A percentile compares a stretch with the other conserved stretches of the same genome.
Conservation (phyloP, 352 stramenopile genomes). For the Achlya hypogyna region DNA sequence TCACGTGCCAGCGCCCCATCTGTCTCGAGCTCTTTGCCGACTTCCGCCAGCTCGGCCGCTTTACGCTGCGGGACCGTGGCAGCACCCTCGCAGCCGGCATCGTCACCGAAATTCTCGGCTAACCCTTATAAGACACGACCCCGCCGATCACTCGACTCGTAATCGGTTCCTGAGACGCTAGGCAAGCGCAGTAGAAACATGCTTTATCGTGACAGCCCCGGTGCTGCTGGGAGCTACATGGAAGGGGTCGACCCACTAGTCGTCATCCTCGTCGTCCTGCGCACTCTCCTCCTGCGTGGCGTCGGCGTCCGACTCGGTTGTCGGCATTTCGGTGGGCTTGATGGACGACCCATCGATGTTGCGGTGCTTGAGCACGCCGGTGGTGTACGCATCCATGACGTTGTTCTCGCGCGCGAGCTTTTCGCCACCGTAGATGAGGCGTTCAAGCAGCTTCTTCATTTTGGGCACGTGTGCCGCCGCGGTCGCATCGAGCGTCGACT, state of each 20-base stretch:
- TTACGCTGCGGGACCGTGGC: constrained; percentile 74
- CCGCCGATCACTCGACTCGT: no score
- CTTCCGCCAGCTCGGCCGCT: constrained; percentile 72
- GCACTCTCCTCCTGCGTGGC: neutral
- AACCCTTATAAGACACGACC: no score
- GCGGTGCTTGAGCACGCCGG: constrained; percentile 51
- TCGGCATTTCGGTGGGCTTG: neutral
- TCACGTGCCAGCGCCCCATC: constrained; percentile 62
- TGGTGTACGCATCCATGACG: constrained; percentile 46
- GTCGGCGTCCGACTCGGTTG: neutral
- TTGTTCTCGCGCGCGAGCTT: constrained; percentile 46
- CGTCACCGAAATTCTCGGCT: constrained; percentile 71
- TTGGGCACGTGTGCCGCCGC: constrained; percentile 47
- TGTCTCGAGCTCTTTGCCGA: constrained; percentile 73
- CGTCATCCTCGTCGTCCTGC: neutral
- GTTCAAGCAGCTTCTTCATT: constrained; percentile 52
- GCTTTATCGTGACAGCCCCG: no score
- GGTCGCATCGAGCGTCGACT: constrained; percentile 44
- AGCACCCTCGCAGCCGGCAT: constrained; percentile 78
- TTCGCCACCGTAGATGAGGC: constrained; percentile 47
- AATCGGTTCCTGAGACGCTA: no score
- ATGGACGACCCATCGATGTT: constrained; percentile 61
- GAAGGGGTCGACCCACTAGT: neutral
- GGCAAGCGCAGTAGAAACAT: no score
- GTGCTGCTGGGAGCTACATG: no score